Evolutionary conservation across 2,329 filamentous ascomycete species (phyloP).

Genomic region (Epicoccum sorghinum): DNA sequence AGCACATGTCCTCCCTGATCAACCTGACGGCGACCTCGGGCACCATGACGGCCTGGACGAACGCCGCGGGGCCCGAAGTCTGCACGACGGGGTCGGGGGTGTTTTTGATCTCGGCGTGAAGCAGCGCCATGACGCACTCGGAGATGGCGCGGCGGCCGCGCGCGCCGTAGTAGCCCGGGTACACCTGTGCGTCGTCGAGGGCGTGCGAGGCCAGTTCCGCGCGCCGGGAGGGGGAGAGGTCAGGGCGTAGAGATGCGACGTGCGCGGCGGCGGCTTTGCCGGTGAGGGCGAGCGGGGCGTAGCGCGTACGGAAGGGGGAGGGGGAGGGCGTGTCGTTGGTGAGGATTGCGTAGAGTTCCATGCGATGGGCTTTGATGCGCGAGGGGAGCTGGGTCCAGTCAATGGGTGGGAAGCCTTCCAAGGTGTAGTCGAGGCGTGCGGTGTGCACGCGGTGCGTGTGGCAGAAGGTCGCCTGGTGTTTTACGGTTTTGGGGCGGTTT

Average conservation of each 20-base stretch:
- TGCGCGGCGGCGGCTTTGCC: constrained; percentile 35
- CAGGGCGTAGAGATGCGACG: constrained; percentile 40
- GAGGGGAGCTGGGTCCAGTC: constrained; percentile 65
- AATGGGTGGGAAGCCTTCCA: constrained; percentile 47
- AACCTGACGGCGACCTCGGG: constrained; percentile 67
- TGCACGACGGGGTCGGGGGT: constrained; percentile 40
- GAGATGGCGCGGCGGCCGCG: constrained; percentile 75
- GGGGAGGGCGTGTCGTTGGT: constrained; percentile 48
- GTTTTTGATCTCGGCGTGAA: constrained; percentile 36
- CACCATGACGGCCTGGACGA: constrained; percentile 63
- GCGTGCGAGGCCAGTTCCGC: constrained; percentile 36
- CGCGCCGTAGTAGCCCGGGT: constrained; percentile 79
- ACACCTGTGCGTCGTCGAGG: constrained; percentile 26
- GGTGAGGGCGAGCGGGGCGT: constrained; percentile 30
- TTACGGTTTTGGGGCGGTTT: constrained; percentile 47
- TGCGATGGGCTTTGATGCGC: constrained; percentile 64
- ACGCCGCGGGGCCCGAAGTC: constrained; percentile 38
- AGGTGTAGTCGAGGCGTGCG: constrained; percentile 52
- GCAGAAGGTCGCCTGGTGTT: constrained; percentile 57
- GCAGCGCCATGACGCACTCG: constrained; percentile 44
- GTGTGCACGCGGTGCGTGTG: constrained; percentile 40
- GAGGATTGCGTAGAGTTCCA: constrained; percentile 65
- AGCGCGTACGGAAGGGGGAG: constrained; percentile 23
- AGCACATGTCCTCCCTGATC: constrained; percentile 63
- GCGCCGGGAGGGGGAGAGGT: constrained; percentile 50